Evolutionary conservation across 441 rosid genomes (phyloP).

Genomic region (Bruguiera hainesii): DNA sequence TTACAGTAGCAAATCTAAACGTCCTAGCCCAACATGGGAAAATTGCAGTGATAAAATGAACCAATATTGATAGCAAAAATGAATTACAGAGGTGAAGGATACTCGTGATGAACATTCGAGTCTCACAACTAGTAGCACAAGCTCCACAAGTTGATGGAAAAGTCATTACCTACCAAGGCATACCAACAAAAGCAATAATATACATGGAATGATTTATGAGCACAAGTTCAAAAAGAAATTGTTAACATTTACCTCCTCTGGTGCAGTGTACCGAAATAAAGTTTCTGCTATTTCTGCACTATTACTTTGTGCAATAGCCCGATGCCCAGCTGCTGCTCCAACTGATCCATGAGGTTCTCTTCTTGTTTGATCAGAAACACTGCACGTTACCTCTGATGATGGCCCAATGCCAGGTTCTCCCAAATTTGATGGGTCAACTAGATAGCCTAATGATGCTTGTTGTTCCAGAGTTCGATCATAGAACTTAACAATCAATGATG

Average conservation of each 20-base stretch:
- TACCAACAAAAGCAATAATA: constrained; percentile 15
- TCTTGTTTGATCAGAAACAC: constrained; percentile 32
- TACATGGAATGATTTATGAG: neutral
- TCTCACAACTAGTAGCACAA: constrained; percentile 66
- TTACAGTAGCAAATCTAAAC: neutral
- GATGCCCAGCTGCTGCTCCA: constrained; percentile 85
- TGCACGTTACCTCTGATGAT: constrained; percentile 30
- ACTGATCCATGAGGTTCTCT: constrained; percentile 67
- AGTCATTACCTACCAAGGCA: constrained; percentile 69
- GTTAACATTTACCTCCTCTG: constrained; percentile 67
- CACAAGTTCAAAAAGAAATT: neutral
- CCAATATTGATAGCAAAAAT: neutral
- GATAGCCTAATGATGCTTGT: constrained; percentile 73
- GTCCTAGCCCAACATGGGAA: neutral
- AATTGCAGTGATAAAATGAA: neutral
- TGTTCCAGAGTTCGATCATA: constrained; percentile 91
- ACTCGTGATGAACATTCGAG: constrained; percentile 96
- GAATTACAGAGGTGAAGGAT: constrained; percentile 43
- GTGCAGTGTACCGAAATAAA: constrained; percentile 75
- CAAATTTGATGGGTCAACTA: constrained; percentile 49
- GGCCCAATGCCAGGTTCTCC: constrained; percentile 36
- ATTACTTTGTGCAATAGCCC: constrained; percentile 86
- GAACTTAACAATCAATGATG: constrained; percentile 65
- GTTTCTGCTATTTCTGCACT: constrained; percentile 74
- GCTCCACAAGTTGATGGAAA: constrained; percentile 96